Conservation (phyloP, 75 land plant genomes). For the Selaginella tamariscina region DNA sequence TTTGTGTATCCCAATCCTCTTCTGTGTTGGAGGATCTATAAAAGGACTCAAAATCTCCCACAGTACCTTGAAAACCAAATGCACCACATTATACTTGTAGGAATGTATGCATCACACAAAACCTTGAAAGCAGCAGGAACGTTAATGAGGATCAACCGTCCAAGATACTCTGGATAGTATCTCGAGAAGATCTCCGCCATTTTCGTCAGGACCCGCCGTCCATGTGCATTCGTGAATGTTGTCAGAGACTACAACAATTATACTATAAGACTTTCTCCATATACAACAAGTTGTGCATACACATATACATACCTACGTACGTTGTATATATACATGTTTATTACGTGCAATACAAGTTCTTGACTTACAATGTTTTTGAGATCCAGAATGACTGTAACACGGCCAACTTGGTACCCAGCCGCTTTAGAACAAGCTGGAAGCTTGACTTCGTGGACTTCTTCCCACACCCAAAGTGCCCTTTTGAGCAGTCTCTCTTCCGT, state of each 20-base stretch:
- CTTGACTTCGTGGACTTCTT: slow-evolving; percentile 6
- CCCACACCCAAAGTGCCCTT: slow-evolving; percentile 5
- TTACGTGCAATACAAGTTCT: too few species aligned
- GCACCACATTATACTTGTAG: too few species aligned
- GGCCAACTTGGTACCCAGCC: slow-evolving; percentile 2
- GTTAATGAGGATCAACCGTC: slow-evolving; percentile 13
- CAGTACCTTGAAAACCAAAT: slow-evolving; percentile 5
- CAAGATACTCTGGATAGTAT: slow-evolving; percentile 14
- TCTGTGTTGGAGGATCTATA: slow-evolving; percentile 9
- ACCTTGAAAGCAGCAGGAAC: slow-evolving; percentile 11
- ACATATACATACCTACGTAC: too few species aligned
- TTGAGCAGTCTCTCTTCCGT: neutral
- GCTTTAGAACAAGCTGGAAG: slow-evolving; percentile 11
- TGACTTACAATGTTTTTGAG: slow-evolving; percentile 8
- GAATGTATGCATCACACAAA: too few species aligned
- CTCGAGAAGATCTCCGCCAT: slow-evolving; percentile 5
- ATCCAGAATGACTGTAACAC: neutral
- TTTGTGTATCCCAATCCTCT: slow-evolving; percentile 12
- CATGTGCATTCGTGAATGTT: slow-evolving; percentile 12
- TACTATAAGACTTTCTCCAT: too few species aligned
- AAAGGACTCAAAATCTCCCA: slow-evolving; percentile 10
- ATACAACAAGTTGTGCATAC: too few species aligned
- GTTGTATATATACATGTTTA: too few species aligned
- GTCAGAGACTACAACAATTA: neutral
- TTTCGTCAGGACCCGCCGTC: neutral